Evolutionary conservation across 2,329 filamentous ascomycete genomes (phyloP), one percentile per base, ranked within the genome.

Genomic region (Plectosphaerella cucumerina): DNA sequence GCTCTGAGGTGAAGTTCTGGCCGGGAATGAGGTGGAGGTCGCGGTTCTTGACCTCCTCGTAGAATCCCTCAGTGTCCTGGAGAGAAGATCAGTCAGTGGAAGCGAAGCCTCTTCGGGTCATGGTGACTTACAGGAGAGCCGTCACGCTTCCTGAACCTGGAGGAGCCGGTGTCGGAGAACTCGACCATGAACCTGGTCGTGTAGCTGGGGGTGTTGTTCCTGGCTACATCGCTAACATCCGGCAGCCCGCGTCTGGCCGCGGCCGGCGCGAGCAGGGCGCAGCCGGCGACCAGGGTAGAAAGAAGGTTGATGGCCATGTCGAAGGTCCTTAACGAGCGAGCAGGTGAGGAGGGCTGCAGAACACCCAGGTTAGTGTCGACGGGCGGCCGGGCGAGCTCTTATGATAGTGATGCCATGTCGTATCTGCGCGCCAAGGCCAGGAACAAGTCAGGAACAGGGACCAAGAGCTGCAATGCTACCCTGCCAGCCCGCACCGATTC

Each of bases 21-120:
- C 45, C 52, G 10, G 52, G 52, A 8, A 41, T 33, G 39, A 46
- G 50, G 8, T 34, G 44, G 18, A 47, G 42, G 5, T 48, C 47
- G 8, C 42, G 34, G 14, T 44, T 11, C 35, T 48, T 21, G 6
- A 52, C 35, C 17, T 23, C 43, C 21, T 44, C 22, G 33, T 44
- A 54, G 44, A 54, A 54, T 10, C 50, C 47, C 3, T 39, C 50
- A 6, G 52, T 52, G 15, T 52, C 47, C 50, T 43, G 17, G 2
- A 18, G 14, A 21, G 18, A 26, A n/a, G 31, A n/a, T 31, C 3
- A 6, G 15, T 6, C 20, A 20, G 26, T 8, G 26, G 26, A 31
- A 31, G 26, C 26, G 8, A 4, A 10, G 8, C 26, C 3, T 31
- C 26, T 31, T 31, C 26, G 26, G 26, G 26, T 3, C 26, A 9